Conservation (phyloP, 129 eudicot genomes). For the Smallanthus sonchifolius region DNA sequence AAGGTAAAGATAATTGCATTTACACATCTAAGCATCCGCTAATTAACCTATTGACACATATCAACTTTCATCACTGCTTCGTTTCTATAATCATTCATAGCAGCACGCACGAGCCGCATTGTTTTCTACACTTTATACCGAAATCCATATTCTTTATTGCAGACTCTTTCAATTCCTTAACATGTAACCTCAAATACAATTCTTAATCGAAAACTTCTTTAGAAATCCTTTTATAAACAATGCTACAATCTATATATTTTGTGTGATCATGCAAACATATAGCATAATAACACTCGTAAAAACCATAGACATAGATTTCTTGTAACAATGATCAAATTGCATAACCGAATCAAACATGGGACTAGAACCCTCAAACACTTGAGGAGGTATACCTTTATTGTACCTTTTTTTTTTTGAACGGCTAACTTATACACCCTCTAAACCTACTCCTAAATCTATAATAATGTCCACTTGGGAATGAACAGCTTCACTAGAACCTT, state of each 20-base stretch:
- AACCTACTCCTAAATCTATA: too few relatives aligned
- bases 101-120: not conserved
- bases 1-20: not conserved
- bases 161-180: not conserved
- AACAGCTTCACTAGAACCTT: too few relatives aligned
- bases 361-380: too few relatives aligned
- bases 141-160: not conserved
- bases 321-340: not conserved
- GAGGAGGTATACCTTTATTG: too few relatives aligned
- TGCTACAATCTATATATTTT: not conserved
- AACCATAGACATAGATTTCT: not conserved
- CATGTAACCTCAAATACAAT: not conserved
- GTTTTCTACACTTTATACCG: not conserved
- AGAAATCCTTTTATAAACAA: not conserved
- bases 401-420: too few relatives aligned
- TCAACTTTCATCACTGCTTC: not conserved
- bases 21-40: not conserved
- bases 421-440: too few relatives aligned
- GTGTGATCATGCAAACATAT: not conserved
- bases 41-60: not conserved
- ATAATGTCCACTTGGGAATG: too few relatives aligned
- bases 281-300: not conserved
- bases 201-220: not conserved
- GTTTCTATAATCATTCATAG: not conserved
- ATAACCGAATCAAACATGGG: not conserved